These are phyloP conservation scores for Sordariomycetes sp. DNA, from an alignment of 2,329 filamentous ascomycete genomes.

Conservation along the genomic window DNA sequence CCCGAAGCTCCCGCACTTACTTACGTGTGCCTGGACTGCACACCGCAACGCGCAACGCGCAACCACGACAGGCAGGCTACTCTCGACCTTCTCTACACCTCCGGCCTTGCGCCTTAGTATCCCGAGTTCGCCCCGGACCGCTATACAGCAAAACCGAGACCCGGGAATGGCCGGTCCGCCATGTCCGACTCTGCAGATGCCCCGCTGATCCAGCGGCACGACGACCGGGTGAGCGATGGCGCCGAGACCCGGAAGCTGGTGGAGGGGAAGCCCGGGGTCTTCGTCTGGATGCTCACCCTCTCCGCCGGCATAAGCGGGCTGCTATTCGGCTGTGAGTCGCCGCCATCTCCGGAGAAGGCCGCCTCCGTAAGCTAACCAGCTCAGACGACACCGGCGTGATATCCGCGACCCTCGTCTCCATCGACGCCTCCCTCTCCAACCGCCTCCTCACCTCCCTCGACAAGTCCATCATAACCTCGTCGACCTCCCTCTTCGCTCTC, in stretches of 20 bases:
- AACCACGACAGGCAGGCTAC: no score
- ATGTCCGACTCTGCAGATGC: conserved; percentile 3
- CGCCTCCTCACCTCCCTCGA: conserved; percentile 49
- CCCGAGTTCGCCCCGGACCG: no score
- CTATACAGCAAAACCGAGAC: no score
- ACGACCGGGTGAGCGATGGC: background rate
- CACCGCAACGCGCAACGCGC: no score
- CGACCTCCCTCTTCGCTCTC: conserved; percentile 56
- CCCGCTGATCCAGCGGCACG: conserved; percentile 2
- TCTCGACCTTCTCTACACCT: no score
- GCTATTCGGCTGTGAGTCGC: conserved; percentile 52
- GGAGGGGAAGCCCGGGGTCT: conserved; percentile 28
- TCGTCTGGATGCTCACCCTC: conserved; percentile 51
- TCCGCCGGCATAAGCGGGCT: conserved; percentile 58
- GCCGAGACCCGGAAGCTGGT: background rate
- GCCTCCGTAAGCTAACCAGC: background rate
- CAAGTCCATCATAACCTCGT: conserved; percentile 62
- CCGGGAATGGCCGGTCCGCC: background rate
- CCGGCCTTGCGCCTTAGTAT: no score
- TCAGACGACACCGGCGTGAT: conserved; percentile 59
- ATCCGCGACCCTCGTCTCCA: conserved; percentile 55
- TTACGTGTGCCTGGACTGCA: no score
- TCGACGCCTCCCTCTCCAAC: conserved; percentile 46
- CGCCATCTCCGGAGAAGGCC: background rate
- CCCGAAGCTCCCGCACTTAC: no score